phyloP scores from a whole-genome alignment of 805 yeast species.

The Candida broadrunensis region DNA sequence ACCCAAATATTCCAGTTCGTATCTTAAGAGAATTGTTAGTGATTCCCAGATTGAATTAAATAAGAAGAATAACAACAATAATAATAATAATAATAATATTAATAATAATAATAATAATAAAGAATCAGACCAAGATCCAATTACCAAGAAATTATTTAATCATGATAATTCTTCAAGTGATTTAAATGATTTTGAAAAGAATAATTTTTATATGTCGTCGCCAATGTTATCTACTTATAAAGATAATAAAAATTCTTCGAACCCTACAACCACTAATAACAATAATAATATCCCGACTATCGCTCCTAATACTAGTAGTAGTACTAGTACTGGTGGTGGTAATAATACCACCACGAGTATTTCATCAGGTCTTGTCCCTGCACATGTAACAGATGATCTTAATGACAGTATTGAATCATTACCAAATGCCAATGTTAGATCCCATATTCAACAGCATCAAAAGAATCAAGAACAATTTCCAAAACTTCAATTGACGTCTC shows the following conservation, averaged over 20 bases:
- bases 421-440: neutral
- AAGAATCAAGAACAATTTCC: too few species aligned
- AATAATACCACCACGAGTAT: neutral
- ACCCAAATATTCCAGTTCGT: constrained; percentile 40
- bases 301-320: neutral
- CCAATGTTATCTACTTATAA: constrained; percentile 27
- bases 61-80: neutral
- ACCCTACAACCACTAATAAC: neutral
- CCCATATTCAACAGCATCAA: too few species aligned
- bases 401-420: neutral
- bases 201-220: constrained; percentile 34
- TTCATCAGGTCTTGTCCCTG: too few species aligned
- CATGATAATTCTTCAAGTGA: constrained; percentile 13
- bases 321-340: neutral
- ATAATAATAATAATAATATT: neutral
- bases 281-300: neutral
- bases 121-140: neutral
- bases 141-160: neutral
- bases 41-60: constrained; percentile 19
- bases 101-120: neutral
- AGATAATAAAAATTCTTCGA: neutral
- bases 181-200: constrained; percentile 29
- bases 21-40: constrained; percentile 29
- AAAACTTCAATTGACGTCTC: neutral
- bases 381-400: neutral